phyloP scores from a whole-genome alignment of 257 asterid genomes.

The Phtheirospermum japonicum region DNA sequence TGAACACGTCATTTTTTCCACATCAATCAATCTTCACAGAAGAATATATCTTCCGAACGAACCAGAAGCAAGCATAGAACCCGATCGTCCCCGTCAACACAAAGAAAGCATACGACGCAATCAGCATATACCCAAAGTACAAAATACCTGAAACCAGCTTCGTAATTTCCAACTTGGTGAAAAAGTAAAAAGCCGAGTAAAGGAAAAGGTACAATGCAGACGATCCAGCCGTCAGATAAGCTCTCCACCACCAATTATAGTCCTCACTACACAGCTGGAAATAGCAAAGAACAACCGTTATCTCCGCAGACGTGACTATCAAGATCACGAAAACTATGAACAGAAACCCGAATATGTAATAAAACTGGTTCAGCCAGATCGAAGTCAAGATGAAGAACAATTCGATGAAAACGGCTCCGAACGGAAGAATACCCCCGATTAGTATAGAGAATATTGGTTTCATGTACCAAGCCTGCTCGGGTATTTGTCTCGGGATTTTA shows the following conservation, averaged over 20 bases:
- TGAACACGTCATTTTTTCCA: conserved; percentile 1
- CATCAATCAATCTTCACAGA: conserved; percentile 85
- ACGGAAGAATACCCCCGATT: conserved; percentile 85
- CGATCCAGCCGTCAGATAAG: conserved; percentile 84
- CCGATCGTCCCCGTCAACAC: conserved; percentile 87
- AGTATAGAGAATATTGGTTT: conserved; percentile 72
- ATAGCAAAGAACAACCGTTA: conserved; percentile 83
- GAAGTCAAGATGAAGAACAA: conserved; percentile 88
- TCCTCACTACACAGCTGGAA: conserved; percentile 93
- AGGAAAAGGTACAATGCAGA: conserved; percentile 83
- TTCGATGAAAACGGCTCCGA: conserved; percentile 92
- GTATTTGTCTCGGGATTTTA: conserved; percentile 81
- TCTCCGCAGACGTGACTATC: conserved; percentile 78
- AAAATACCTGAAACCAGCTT: conserved; percentile 78
- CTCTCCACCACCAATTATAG: conserved; percentile 97
- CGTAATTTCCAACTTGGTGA: conserved; percentile 83
- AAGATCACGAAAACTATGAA: conserved; percentile 79
- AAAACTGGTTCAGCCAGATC: conserved; percentile 92
- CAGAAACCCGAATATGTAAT: conserved; percentile 87
- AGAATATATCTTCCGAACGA: conserved; percentile 80
- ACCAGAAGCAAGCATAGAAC: conserved; percentile 88
- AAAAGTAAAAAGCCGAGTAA: conserved; percentile 86
- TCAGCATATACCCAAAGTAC: conserved; percentile 82
- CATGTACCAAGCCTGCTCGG: conserved; percentile 95
- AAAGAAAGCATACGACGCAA: conserved; percentile 85